Evolutionary conservation across 495 filamentous ascomycete genomes (phyloP).

Genomic region (Hyaloscypha variabilis): DNA sequence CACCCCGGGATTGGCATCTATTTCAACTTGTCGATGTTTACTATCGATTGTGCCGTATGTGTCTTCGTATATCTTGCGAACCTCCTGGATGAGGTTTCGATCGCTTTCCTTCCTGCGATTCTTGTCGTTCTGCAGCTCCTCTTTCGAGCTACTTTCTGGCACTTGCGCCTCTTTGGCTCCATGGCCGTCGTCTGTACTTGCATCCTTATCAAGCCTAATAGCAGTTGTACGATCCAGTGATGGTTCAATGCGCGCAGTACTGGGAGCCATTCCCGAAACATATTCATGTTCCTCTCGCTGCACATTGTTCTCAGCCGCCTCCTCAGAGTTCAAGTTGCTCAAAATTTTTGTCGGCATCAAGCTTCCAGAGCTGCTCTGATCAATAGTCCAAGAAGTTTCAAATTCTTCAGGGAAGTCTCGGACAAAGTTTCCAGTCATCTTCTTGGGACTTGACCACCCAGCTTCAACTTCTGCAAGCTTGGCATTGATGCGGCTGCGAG

Average conservation of each 20-base stretch:
- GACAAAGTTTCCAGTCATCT: slow-evolving; percentile 45
- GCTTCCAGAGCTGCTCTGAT: slow-evolving; percentile 4
- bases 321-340: slow-evolving; percentile 34
- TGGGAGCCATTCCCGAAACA: slow-evolving; percentile 23
- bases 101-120: slow-evolving; percentile 32
- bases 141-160: slow-evolving; percentile 14
- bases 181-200: background rate
- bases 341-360: slow-evolving; percentile 19
- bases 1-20: background rate
- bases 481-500: background rate
- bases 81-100: slow-evolving; percentile 39
- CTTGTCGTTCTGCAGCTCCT: background rate
- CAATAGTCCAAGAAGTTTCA: slow-evolving; percentile 37
- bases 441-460: background rate
- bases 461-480: slow-evolving; percentile 17
- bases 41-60: slow-evolving; percentile 46
- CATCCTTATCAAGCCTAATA: background rate
- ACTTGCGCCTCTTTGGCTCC: slow-evolving; percentile 2
- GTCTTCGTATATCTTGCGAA: slow-evolving; percentile 49
- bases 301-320: slow-evolving; percentile 24
- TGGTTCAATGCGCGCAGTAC: slow-evolving; percentile 35
- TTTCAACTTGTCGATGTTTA: slow-evolving; percentile 16
- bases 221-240: slow-evolving; percentile 36
- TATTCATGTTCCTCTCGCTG: slow-evolving; percentile 31
- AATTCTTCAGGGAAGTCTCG: slow-evolving; percentile 51